Evolutionary conservation across 139 green algal genomes (phyloP), one percentile per base, ranked within the genome.

Genomic region (Volvox reticuliferus): DNA sequence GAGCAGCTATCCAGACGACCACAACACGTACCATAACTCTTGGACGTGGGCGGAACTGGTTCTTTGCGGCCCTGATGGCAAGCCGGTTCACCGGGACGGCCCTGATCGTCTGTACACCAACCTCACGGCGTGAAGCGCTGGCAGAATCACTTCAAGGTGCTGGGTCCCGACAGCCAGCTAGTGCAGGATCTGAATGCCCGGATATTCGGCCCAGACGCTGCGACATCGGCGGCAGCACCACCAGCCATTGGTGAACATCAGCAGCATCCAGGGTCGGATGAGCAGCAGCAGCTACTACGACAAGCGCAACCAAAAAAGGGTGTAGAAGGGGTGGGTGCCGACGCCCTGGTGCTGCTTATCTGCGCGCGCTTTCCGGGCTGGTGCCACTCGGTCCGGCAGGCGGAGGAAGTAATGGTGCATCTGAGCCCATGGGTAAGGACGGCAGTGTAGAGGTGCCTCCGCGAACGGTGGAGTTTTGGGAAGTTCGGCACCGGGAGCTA

Each of bases 11-110:
- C 85, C 86, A 0, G 37, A 91, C 32, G 85, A 93, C 82, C 90
- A 61, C 71, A 33, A 67, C 63, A 93, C 84, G 21, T 22, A n/a
- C 55, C 16, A 62, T 50, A 87, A 87, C 82, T 88, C 71, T 12
- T 93, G 68, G 69, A 93, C 90, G 19, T 93, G 84, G 84, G 90
- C 35, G 2, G 90, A 93, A 71, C 63, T 93, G 68, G 50, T 71
- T 24, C 50, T 93, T 65, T 14, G 30, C 17, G 33, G 69, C 32
- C n/a, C 62, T 73, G 77, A 67, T 50, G 88, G 76, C 63, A n/a
- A 24, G 14, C 13, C 24, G 28, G 55, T 13, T 24, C 36, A 30
- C 79, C 26, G 2, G 20, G 79, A 17, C 79, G 79, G n/a, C 12
- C 16, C 67, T 14, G 69, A 28, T 24, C 37, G 71, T 2, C 26